Base-by-base conservation (phyloP, 192 early-diverging fungal species). In the Funneliformis mosseae region DNA sequence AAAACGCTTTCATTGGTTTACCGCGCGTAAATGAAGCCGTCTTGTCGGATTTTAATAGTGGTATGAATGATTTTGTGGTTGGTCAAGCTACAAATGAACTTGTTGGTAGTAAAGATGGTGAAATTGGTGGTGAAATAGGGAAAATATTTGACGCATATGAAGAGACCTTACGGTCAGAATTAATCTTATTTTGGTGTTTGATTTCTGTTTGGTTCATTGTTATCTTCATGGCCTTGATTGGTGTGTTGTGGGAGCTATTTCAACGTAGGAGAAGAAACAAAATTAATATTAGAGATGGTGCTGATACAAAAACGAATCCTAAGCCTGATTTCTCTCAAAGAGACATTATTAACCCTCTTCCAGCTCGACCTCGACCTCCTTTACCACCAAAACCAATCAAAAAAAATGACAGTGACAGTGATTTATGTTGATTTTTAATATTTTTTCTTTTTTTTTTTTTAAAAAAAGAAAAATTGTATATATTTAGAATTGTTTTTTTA, bases 61-160 rank as follows among this genome's bases (percentile, higher is more conserved):
- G 5, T 38, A 78, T 78, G 63, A 11, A 78, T 46, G 66, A 69
- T 33, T 33, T 33, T 18, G 46, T 69, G 9, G 77, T 78, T 21
- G 43, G 18, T 59, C 3, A 78, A 33, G 45, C 46, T 1, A 78
- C 77, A 23, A 25, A 14, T 66, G 28, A 69, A 55, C 23, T 78
- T 18, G 61, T 69, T 23, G 76, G 76, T 43, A 28, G 21, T 60
- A 14, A 21, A 8, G 11, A 25, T 50, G 46, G 16, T 69, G 39
- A 39, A 10, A 69, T 39, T 18, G 77, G 77, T 18, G 64, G 77
- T 68, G 77, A 78, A 39, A 78, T 78, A 69, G 77, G 77, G 10
- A 14, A 25, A 33, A 27, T 78, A n/a, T 78, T 78, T 55, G 66
- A 78, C 25, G 11, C 12, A 8, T 78, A 78, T 39, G 77, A 78